Conservation (phyloP, 371 early-diverging fungal species). For the Rhizopus sp. region DNA sequence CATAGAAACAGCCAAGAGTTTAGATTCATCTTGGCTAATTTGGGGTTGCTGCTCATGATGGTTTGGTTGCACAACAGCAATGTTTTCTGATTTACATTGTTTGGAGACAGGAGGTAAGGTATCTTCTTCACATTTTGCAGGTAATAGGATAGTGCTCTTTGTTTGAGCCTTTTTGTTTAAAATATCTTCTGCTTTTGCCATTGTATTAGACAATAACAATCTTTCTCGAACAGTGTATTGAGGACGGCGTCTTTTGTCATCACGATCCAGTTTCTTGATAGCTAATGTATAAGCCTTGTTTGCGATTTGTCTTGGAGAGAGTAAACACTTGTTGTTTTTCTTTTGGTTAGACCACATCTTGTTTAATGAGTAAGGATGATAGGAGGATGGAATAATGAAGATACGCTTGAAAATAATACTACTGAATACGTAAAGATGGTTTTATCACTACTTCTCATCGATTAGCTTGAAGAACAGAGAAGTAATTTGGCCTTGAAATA, state of each 20-base stretch:
- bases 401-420: slow-evolving; percentile 23
- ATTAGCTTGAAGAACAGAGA: slow-evolving; percentile 16
- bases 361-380: slow-evolving; percentile 20
- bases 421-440: slow-evolving; percentile 18
- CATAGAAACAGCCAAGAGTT: slow-evolving; percentile 2
- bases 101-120: not conserved
- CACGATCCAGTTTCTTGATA: slow-evolving; percentile 42
- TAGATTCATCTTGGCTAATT: not conserved
- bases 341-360: slow-evolving; percentile 2
- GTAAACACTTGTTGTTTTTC: slow-evolving; percentile 15
- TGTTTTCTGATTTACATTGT: too few species aligned
- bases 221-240: slow-evolving; percentile 43
- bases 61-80: too few species aligned
- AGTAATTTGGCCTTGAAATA: not conserved
- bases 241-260: slow-evolving; percentile 35
- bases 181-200: slow-evolving; percentile 37
- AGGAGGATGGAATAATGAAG: slow-evolving; percentile 33
- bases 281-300: slow-evolving; percentile 37
- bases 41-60: not conserved
- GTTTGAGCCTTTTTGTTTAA: slow-evolving; percentile 23
- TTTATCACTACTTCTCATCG: slow-evolving; percentile 27
- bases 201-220: slow-evolving; percentile 37
- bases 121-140: not conserved
- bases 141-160: not conserved
- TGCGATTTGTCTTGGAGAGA: slow-evolving; percentile 47